Base-by-base conservation (phyloP, 768 basidiomycete genomes). In the Termitomyces sp. region DNA sequence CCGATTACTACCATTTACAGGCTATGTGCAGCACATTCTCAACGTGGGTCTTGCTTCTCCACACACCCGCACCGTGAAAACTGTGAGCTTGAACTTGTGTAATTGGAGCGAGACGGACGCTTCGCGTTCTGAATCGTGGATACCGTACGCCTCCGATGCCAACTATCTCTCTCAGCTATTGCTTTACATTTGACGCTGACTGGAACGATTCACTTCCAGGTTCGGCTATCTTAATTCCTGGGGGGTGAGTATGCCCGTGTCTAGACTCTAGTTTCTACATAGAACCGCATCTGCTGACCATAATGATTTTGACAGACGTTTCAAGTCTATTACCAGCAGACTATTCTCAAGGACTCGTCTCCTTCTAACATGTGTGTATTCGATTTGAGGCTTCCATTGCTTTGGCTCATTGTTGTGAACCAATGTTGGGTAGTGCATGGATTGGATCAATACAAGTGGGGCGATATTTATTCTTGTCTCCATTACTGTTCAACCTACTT, bases 161-260 rank as follows among this genome's bases (percentile, higher is more conserved):
- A n/a, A n/a, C n/a, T n/a, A n/a, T n/a, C n/a, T n/a, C 17, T 27
- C 19, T 32, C 25, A 25, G 3, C 8, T 17, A n/a, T 23, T 3
- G 16, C 32, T 11, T 34, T 27, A 16, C 21, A 37, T 9, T 56
- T 47, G 29, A 46, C 16, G n/a, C 58, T 51, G 53, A 43, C 47
- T 32, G 60, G 44, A 48, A 58, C 56, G 14, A 19, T 47, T 44
- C 31, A 44, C 62, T 47, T 34, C 35, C 60, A 79, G 78, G 31
- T 84, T 89, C 68, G 89, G 89, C 21, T 84, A 83, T 59, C 81
- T 87, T 7, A 90, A 88, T 62, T 80, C 85, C 0, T 89, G 87
- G 86, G 88, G 88, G 50, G 89, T 86, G 63, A 70, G 82, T 21
- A 75, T 9, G 50, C 4, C 21, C 4, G 8, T 4, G 11, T 14